Conservation (phyloP, 352 stramenopile species). For the Phytophthora colocasiae region DNA sequence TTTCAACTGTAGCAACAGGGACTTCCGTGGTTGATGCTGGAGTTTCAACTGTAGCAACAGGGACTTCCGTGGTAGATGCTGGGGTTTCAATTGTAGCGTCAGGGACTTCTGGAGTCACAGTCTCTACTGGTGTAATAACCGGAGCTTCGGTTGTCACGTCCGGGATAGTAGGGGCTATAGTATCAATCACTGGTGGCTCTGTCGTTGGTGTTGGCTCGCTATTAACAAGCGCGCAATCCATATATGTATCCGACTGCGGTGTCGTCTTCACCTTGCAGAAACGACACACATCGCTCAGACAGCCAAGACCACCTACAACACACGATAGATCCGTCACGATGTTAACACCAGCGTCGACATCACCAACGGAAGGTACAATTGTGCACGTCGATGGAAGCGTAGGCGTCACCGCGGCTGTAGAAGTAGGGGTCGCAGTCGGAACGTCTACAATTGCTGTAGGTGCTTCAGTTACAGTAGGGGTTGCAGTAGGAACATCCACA, state of each 20-base stretch:
- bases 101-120: neutral
- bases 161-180: neutral
- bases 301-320: conserved; percentile 38
- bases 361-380: conserved; percentile 25
- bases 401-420: neutral
- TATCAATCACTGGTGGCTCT: neutral
- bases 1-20: conserved; percentile 1
- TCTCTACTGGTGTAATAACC: neutral
- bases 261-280: conserved; percentile 47
- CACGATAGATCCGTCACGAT: conserved; percentile 39
- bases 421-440: neutral
- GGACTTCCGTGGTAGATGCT: neutral
- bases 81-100: conserved; percentile 3
- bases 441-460: neutral
- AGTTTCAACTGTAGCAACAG: neutral
- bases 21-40: neutral
- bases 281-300: conserved; percentile 38
- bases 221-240: conserved; percentile 27
- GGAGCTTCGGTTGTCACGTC: conserved; percentile 10
- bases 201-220: neutral
- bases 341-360: conserved; percentile 34
- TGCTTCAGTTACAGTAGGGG: neutral
- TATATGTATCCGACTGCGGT: conserved; percentile 25
- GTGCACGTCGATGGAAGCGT: conserved; percentile 5
- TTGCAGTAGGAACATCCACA: neutral